These are phyloP conservation scores for Cyberlindnera nakhonratchasimensis DNA, from an alignment of 805 yeast genomes.

Conservation along the genomic window DNA sequence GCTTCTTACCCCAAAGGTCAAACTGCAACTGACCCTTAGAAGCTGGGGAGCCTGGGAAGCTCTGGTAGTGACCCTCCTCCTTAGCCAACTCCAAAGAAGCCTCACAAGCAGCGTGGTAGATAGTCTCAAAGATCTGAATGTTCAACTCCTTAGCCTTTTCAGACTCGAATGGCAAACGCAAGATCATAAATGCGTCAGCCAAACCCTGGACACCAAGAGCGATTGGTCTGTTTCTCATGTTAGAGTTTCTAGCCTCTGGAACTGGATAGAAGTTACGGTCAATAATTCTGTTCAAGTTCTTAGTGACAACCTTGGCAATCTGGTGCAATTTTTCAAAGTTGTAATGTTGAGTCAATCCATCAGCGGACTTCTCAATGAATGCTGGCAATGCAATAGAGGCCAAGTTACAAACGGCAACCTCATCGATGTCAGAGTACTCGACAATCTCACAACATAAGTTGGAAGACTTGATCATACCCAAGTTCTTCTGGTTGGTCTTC, in stretches of 20 bases:
- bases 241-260: slow-evolving; percentile 68
- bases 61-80: slow-evolving; percentile 62
- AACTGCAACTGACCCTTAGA: slow-evolving; percentile 81
- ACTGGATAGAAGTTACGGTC: slow-evolving; percentile 87
- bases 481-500: slow-evolving; percentile 87
- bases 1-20: slow-evolving; percentile 82
- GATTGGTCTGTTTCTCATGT: slow-evolving; percentile 83
- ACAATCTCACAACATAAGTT: slow-evolving; percentile 93
- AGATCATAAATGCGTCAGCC: slow-evolving; percentile 80
- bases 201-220: slow-evolving; percentile 99
- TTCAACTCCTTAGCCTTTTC: slow-evolving; percentile 72
- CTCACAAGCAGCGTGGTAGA: slow-evolving; percentile 91
- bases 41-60: slow-evolving; percentile 85
- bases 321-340: slow-evolving; percentile 74
- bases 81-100: slow-evolving; percentile 79
- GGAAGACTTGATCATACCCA: slow-evolving; percentile 91
- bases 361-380: slow-evolving; percentile 52
- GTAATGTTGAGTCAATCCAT: slow-evolving; percentile 45
- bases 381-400: slow-evolving; percentile 90
- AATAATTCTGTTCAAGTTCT: slow-evolving; percentile 77
- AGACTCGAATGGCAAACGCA: slow-evolving; percentile 86
- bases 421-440: slow-evolving; percentile 86
- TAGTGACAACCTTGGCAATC: slow-evolving; percentile 71
- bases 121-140: slow-evolving; percentile 88
- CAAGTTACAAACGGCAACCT: slow-evolving; percentile 92